These are phyloP conservation scores for Zymoseptoria brevis DNA, from an alignment of 2,329 filamentous ascomycete species.

Conservation along the genomic window DNA sequence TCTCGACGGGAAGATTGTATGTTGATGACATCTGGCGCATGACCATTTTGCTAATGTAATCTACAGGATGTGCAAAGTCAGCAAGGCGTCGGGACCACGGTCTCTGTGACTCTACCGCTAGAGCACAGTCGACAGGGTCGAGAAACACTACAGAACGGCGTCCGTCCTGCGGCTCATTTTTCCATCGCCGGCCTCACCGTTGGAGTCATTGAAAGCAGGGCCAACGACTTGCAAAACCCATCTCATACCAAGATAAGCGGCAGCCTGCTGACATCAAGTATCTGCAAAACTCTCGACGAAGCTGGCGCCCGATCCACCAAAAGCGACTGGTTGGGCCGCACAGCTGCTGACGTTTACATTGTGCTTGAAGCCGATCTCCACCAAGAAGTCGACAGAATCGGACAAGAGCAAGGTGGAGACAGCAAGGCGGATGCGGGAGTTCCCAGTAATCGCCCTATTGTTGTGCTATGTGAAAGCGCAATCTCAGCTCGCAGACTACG, in stretches of 20 bases:
- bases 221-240: conserved; percentile 8
- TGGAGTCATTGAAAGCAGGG: conserved; percentile 5
- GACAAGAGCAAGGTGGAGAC: conserved; percentile 8
- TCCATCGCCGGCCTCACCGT: not conserved
- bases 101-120: conserved; percentile 16
- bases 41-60: not conserved
- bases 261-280: conserved; percentile 11
- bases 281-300: conserved; percentile 16
- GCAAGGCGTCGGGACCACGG: conserved; percentile 12
- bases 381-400: conserved; percentile 9
- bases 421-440: conserved; percentile 11
- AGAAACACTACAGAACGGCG: not conserved
- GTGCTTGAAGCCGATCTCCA: conserved; percentile 18
- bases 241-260: not conserved
- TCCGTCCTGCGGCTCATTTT: not conserved
- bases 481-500: conserved; percentile 18
- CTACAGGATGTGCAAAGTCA: not conserved
- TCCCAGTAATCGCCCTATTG: conserved; percentile 16
- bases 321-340: conserved; percentile 15
- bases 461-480: conserved; percentile 21
- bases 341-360: conserved; percentile 16
- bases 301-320: conserved; percentile 11
- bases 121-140: conserved; percentile 11
- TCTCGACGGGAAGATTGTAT: conserved; percentile 38
- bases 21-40: not conserved